Percentiles rank a stretch among this genome's conserved stretches.
Evolutionary conservation across 495 filamentous ascomycete species (phyloP).

Genomic region (Hyphodiscus hymeniophilus): DNA sequence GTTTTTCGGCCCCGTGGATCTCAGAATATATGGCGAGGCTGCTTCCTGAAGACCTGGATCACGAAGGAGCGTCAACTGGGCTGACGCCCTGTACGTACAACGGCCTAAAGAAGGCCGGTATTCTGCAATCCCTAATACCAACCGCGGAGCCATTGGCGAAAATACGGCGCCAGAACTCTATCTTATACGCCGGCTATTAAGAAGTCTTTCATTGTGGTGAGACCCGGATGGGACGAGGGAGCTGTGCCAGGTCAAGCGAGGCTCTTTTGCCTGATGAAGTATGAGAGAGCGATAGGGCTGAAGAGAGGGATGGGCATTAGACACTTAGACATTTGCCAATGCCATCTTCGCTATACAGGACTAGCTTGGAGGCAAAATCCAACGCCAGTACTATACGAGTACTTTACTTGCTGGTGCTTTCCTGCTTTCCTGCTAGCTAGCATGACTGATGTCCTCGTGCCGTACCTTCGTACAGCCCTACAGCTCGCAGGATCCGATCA

Average conservation of each 20-base stretch:
- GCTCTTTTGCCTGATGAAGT: neutral
- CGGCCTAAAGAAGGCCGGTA: neutral
- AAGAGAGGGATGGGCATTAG: neutral
- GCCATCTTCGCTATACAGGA: neutral
- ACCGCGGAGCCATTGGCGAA: slow-evolving; percentile 5
- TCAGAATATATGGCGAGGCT: neutral
- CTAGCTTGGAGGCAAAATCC: too few relatives aligned
- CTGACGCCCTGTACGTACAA: neutral
- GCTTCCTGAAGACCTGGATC: neutral
- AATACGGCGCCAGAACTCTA: slow-evolving; percentile 12
- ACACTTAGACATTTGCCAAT: neutral
- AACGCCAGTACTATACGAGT: too few relatives aligned
- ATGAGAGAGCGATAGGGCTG: neutral
- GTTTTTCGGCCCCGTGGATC: neutral
- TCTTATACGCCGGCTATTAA: neutral
- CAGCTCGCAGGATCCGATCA: neutral
- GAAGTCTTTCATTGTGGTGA: neutral
- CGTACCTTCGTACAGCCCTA: too few relatives aligned
- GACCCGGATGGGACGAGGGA: neutral
- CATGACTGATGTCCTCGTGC: too few relatives aligned
- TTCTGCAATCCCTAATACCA: too few relatives aligned
- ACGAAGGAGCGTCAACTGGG: neutral
- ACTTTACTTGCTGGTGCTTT: too few relatives aligned
- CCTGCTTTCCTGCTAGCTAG: too few relatives aligned
- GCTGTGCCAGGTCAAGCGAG: neutral